These are phyloP conservation scores for Solanum chacoense DNA, from an alignment of 305 asterid species.

Conservation along the genomic window DNA sequence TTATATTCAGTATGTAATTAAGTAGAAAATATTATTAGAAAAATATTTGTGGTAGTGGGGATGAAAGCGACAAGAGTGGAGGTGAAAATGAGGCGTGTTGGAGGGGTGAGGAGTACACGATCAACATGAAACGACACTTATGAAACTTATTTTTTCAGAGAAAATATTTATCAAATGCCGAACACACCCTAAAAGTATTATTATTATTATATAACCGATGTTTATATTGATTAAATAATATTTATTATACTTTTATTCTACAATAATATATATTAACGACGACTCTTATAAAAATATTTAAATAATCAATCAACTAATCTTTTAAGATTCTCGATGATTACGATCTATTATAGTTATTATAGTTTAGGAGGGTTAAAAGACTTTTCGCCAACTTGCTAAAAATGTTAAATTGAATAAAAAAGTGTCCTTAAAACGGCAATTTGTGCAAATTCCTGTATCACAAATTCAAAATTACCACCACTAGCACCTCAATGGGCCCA, in stretches of 20 bases:
- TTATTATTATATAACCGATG: too few relatives aligned
- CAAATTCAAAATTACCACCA: neutral
- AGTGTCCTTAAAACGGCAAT: neutral
- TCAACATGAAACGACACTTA: neutral
- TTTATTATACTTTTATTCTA: neutral
- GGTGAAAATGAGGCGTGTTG: neutral
- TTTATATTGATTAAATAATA: too few relatives aligned
- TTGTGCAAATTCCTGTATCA: neutral
- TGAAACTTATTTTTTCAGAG: neutral
- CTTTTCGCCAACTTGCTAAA: neutral
- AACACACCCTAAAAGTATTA: neutral
- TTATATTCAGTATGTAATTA: neutral
- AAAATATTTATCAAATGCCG: neutral
- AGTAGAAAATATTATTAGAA: neutral
- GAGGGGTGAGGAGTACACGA: neutral
- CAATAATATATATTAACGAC: neutral
- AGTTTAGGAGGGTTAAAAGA: neutral
- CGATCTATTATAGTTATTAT: neutral
- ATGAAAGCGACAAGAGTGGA: neutral
- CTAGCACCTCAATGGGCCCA: neutral
- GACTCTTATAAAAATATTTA: neutral
- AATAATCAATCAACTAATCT: neutral
- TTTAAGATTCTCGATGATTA: neutral
- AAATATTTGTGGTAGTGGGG: neutral
- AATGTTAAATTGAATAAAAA: neutral